A percentile compares a stretch with the other conserved stretches of the same genome.
phyloP scores from a whole-genome alignment of 345 rosid genomes.

The Abelmoschus esculentus region DNA sequence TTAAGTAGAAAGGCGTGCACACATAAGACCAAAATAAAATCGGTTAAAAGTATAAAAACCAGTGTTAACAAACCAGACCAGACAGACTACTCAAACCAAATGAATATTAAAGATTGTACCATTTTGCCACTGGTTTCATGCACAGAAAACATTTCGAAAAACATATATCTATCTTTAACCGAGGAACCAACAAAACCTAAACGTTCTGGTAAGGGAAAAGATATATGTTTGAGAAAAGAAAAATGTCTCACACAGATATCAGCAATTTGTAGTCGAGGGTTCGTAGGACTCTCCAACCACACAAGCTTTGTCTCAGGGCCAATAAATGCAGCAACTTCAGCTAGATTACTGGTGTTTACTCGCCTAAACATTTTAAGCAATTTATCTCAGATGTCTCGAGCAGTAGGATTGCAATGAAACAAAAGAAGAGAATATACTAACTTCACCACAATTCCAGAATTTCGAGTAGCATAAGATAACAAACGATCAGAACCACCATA shows the following conservation, averaged over 20 bases:
- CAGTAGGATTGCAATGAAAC: neutral
- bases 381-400: constrained; percentile 7
- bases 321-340: constrained; percentile 71
- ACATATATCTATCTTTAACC: neutral
- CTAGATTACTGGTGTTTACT: constrained; percentile 60
- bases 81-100: no score
- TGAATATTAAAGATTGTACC: no score
- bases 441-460: constrained; percentile 68
- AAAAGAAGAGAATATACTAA: constrained; percentile 31
- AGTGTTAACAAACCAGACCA: no score
- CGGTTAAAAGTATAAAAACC: no score
- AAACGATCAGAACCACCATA: constrained; percentile 16
- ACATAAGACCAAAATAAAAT: neutral
- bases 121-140: neutral
- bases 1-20: neutral
- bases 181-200: neutral
- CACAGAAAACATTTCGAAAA: neutral
- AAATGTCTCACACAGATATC: constrained; percentile 56
- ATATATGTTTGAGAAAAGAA: neutral
- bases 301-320: constrained; percentile 78
- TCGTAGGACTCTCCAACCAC: constrained; percentile 91
- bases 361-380: constrained; percentile 45
- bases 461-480: constrained; percentile 22
- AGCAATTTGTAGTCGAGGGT: constrained; percentile 74
- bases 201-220: neutral